Evolutionary conservation across 139 green algal genomes (phyloP).

Genomic region (Volvox reticuliferus): DNA sequence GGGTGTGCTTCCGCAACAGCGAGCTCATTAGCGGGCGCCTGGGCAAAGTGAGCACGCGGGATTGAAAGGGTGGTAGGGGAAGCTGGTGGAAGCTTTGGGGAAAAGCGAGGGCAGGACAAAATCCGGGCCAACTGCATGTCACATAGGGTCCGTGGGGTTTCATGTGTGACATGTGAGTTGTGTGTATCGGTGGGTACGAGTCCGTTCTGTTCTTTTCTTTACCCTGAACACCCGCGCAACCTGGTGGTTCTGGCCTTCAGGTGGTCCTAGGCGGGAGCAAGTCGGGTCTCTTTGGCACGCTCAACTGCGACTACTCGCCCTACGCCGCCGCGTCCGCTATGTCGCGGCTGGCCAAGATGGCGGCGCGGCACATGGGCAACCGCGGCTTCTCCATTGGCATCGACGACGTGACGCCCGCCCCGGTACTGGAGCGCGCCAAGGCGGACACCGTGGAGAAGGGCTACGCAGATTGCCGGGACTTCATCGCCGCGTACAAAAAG

Average conservation of each 20-base stretch:
- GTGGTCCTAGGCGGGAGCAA: constrained; percentile 93
- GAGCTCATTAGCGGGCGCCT: constrained; percentile 92
- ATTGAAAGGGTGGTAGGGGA: neutral
- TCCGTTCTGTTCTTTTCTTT: too few species aligned
- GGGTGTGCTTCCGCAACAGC: constrained; percentile 93
- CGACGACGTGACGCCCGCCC: constrained; percentile 93
- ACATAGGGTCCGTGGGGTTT: too few species aligned
- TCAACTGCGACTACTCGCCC: constrained; percentile 82
- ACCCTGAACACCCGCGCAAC: too few species aligned
- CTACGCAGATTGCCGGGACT: constrained; percentile 78
- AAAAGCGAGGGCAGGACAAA: too few species aligned
- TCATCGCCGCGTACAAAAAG: constrained; percentile 79
- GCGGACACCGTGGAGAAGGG: constrained; percentile 71
- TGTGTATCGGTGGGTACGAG: too few species aligned
- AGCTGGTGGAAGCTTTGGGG: neutral
- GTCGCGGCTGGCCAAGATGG: constrained; percentile 94
- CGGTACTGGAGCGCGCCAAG: constrained; percentile 73
- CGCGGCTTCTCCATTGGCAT: constrained; percentile 95
- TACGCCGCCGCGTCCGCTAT: constrained; percentile 76
- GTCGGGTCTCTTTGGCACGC: constrained; percentile 88
- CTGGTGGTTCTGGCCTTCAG: neutral
- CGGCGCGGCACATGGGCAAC: constrained; percentile 92
- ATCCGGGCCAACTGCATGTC: too few species aligned
- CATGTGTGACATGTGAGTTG: too few species aligned
- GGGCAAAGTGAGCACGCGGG: constrained; percentile 81